These are phyloP conservation scores for Cylindrodendrum hubeiense DNA, from an alignment of 2,329 filamentous ascomycete genomes.

Conservation along the genomic window DNA sequence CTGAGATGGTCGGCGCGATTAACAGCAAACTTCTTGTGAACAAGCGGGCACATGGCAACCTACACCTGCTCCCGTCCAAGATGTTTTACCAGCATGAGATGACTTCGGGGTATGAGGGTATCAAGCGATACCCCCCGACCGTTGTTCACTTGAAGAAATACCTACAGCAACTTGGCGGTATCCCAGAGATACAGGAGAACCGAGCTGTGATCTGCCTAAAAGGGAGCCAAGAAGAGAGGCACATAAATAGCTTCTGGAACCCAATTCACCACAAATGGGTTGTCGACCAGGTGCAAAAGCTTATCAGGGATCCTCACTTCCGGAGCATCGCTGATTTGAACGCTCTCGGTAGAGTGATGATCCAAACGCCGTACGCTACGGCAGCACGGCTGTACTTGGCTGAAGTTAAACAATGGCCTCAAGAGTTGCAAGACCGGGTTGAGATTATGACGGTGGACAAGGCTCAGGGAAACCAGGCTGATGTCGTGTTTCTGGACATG, in stretches of 20 bases:
- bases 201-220: constrained; percentile 51
- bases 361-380: constrained; percentile 58
- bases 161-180: constrained; percentile 43
- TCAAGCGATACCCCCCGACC: constrained; percentile 43
- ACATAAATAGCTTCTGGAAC: constrained; percentile 56
- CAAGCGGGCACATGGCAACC: constrained; percentile 52
- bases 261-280: constrained; percentile 53
- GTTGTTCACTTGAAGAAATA: constrained; percentile 46
- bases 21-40: constrained; percentile 52
- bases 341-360: constrained; percentile 54
- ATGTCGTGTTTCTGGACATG: constrained; percentile 61
- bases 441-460: constrained; percentile 59
- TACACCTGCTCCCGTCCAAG: constrained; percentile 56
- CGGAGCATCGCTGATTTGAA: constrained; percentile 39
- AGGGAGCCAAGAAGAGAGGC: constrained; percentile 41
- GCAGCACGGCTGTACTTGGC: constrained; percentile 52
- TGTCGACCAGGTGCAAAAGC: constrained; percentile 45
- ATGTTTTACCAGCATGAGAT: constrained; percentile 57
- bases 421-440: constrained; percentile 47
- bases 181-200: constrained; percentile 46
- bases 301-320: constrained; percentile 51
- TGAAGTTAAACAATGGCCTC: constrained; percentile 44
- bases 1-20: constrained; percentile 47
- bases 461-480: constrained; percentile 61
- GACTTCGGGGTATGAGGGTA: constrained; percentile 45